Conservation (phyloP, 306 rosid genomes). For the Cicer arietinum region DNA sequence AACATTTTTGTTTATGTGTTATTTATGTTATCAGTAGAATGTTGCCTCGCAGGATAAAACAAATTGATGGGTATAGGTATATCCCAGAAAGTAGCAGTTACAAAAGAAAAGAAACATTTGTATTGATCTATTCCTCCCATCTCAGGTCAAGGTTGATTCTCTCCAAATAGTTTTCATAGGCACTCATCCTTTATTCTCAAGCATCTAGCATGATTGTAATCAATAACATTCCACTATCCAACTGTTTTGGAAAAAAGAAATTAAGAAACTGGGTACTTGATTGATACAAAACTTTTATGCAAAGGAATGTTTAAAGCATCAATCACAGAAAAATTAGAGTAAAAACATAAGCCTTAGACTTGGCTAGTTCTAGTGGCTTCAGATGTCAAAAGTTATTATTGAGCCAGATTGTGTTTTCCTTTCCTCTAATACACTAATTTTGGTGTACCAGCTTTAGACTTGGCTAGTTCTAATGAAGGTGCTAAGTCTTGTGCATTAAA, state of each 20-base stretch:
- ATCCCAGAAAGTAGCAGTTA: not conserved
- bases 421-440: conserved; percentile 2
- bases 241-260: not conserved
- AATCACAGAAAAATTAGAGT: not conserved
- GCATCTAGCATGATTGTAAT: not conserved
- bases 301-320: not conserved
- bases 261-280: conserved; percentile 2
- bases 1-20: not conserved
- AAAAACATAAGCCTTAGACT: not conserved
- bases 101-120: conserved; percentile 1
- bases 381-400: not conserved
- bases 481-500: not conserved
- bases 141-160: not conserved
- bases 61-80: not conserved
- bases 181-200: conserved; percentile 3
- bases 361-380: not conserved
- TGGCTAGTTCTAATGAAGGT: not conserved
- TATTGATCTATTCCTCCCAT: not conserved
- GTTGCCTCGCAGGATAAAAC: not conserved
- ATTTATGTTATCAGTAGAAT: not conserved
- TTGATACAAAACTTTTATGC: not conserved
- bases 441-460: not conserved
- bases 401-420: not conserved
- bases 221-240: not conserved
- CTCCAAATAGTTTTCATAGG: not conserved